Percentiles rank a stretch among this genome's conserved stretches.
Evolutionary conservation across 2,329 filamentous ascomycete genomes (phyloP).

Genomic region (Ambrosiella beaveri): DNA sequence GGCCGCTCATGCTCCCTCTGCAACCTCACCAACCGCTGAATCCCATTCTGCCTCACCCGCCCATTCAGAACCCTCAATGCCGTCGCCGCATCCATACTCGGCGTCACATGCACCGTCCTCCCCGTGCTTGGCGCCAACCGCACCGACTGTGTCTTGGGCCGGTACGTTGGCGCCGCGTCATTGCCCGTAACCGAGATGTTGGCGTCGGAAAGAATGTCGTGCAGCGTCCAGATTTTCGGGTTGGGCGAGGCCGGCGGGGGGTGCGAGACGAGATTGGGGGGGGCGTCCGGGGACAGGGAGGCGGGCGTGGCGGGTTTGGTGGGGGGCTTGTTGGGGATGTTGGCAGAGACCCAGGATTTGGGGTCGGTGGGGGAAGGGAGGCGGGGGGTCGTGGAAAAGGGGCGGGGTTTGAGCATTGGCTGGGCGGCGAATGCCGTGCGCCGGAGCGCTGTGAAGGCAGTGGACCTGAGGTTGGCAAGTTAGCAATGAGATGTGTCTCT

Average conservation of each 20-base stretch:
- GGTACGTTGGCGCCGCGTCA: conserved; percentile 15
- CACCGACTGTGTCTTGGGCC: conserved; percentile 15
- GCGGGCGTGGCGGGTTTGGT: background rate
- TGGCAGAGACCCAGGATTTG: conserved; percentile 3
- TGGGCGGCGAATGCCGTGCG: conserved; percentile 1
- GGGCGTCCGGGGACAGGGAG: background rate
- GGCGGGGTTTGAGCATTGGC: background rate
- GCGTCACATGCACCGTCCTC: conserved; percentile 26
- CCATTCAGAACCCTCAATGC: conserved; percentile 27
- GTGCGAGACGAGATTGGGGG: background rate
- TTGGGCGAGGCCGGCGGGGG: conserved; percentile 5
- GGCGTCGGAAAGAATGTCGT: conserved; percentile 19
- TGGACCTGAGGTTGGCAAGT: background rate
- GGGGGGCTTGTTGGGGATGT: conserved; percentile 4
- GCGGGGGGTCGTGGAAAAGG: conserved; percentile 6
- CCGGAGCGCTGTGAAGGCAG: conserved; percentile 3
- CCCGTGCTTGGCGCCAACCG: conserved; percentile 27
- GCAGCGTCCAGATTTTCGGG: conserved; percentile 10
- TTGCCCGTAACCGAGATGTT: conserved; percentile 17
- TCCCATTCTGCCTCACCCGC: conserved; percentile 32
- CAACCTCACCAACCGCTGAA: conserved; percentile 34
- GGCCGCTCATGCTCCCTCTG: conserved; percentile 61
- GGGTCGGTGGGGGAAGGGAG: background rate
- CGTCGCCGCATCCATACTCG: conserved; percentile 27
- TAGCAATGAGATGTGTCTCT: background rate